Conservation (phyloP, 345 rosid genomes). For the Erysimum cheiranthoides region DNA sequence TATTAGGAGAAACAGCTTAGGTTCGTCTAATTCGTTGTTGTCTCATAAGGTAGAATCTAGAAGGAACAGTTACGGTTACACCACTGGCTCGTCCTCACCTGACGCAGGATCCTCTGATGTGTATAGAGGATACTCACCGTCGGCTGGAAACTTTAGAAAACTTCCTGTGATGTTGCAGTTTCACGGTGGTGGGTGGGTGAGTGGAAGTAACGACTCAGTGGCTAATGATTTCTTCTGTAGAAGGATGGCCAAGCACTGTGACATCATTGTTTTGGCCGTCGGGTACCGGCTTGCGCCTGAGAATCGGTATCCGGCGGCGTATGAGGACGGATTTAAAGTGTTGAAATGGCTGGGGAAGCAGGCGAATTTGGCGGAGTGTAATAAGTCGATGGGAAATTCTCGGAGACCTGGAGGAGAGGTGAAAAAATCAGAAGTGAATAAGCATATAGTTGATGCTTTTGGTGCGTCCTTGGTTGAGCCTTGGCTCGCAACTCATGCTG, state of each 20-base stretch:
- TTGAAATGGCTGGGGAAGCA: slow-evolving; percentile 94
- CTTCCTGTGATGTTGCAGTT: slow-evolving; percentile 88
- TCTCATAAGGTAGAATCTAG: slow-evolving; percentile 46
- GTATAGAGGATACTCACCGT: slow-evolving; percentile 80
- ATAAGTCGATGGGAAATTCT: slow-evolving; percentile 68
- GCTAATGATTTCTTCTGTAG: slow-evolving; percentile 86
- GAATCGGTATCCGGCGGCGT: slow-evolving; percentile 86
- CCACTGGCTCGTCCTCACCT: slow-evolving; percentile 41
- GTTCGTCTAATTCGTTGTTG: slow-evolving; percentile 39
- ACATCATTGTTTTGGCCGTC: slow-evolving; percentile 84
- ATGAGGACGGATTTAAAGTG: slow-evolving; percentile 80
- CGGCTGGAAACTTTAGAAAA: slow-evolving; percentile 49
- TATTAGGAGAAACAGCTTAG: slow-evolving; percentile 62
- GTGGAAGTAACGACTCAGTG: slow-evolving; percentile 89
- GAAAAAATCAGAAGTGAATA: slow-evolving; percentile 64
- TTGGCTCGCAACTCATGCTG: slow-evolving; percentile 95
- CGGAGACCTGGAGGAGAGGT: slow-evolving; percentile 58
- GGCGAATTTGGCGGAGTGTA: slow-evolving; percentile 91
- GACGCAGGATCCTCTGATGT: slow-evolving; percentile 63
- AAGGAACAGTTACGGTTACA: slow-evolving; percentile 58
- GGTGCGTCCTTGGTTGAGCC: slow-evolving; percentile 97
- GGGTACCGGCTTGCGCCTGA: slow-evolving; percentile 91
- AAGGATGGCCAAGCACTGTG: slow-evolving; percentile 79
- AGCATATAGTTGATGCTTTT: slow-evolving; percentile 74
- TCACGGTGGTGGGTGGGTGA: slow-evolving; percentile 97